phyloP scores from a whole-genome alignment of 306 rosid genomes.

The Coriaria nepalensis region DNA sequence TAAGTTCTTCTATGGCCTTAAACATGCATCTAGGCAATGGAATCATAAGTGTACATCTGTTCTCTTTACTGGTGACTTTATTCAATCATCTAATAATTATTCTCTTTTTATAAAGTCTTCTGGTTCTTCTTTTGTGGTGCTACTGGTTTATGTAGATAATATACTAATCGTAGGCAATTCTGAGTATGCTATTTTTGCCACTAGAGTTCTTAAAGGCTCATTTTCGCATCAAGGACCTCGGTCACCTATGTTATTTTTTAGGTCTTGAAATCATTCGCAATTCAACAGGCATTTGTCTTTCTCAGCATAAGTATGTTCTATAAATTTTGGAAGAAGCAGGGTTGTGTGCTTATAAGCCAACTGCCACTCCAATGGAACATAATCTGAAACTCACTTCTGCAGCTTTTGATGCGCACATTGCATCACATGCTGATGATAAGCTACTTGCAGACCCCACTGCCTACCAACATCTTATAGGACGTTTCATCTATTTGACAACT shows the following conservation, averaged over 20 bases:
- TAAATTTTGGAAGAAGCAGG: slow-evolving; percentile 1
- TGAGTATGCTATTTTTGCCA: no score
- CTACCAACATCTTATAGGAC: not conserved
- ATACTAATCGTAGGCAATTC: no score
- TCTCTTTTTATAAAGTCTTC: no score
- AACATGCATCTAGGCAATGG: slow-evolving; percentile 2
- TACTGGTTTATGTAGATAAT: no score
- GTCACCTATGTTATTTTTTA: not conserved
- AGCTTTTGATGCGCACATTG: no score
- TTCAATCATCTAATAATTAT: no score
- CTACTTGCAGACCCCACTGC: not conserved
- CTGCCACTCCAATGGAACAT: not conserved
- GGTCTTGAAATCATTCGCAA: slow-evolving; percentile 6
- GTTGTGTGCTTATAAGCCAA: not conserved
- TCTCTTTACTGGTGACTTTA: no score
- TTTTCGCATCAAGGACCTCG: not conserved
- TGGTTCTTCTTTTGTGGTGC: no score
- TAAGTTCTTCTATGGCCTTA: slow-evolving; percentile 1
- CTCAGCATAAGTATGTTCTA: slow-evolving; percentile 1
- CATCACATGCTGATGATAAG: not conserved
- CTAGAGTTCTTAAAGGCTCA: no score
- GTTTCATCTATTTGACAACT: not conserved
- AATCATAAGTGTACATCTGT: not conserved
- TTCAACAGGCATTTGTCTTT: not conserved
- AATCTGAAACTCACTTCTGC: not conserved